Conservation (phyloP, 1,284 basidiomycete genomes). For the Papiliotrema nemorosa region DNA sequence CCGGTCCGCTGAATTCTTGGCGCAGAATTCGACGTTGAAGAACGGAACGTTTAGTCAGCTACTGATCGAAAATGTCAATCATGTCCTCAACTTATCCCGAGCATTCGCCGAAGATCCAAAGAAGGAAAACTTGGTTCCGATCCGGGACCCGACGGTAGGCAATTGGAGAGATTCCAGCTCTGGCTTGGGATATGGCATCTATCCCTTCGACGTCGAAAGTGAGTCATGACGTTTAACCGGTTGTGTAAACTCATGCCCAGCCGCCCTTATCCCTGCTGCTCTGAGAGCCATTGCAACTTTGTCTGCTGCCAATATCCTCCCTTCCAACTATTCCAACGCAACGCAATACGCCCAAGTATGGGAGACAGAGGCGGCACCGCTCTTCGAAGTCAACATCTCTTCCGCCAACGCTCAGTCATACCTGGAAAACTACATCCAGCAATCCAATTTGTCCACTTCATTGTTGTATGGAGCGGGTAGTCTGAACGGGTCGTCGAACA, state of each 20-base stretch:
- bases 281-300: slow-evolving; percentile 52
- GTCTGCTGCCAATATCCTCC: slow-evolving; percentile 44
- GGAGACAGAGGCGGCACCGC: slow-evolving; percentile 49
- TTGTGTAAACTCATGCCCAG: slow-evolving; percentile 9
- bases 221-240: slow-evolving; percentile 3
- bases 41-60: slow-evolving; percentile 49
- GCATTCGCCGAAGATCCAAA: slow-evolving; percentile 46
- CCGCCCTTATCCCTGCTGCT: slow-evolving; percentile 55
- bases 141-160: slow-evolving; percentile 47
- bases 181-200: slow-evolving; percentile 54
- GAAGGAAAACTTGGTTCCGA: slow-evolving; percentile 46
- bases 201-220: slow-evolving; percentile 55
- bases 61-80: slow-evolving; percentile 41
- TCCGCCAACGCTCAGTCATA: slow-evolving; percentile 38
- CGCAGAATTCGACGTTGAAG: slow-evolving; percentile 43
- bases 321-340: slow-evolving; percentile 43
- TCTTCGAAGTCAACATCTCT: slow-evolving; percentile 52
- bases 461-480: slow-evolving; percentile 21
- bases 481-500: slow-evolving; percentile 16
- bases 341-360: slow-evolving; percentile 44
- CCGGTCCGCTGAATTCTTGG: slow-evolving; percentile 36
- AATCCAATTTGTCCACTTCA: slow-evolving; percentile 14
- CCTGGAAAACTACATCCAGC: slow-evolving; percentile 50
- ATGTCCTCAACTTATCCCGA: slow-evolving; percentile 37
- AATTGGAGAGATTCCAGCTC: slow-evolving; percentile 57